These are phyloP conservation scores for Debaryomyces sp. DNA, from an alignment of 1,139 yeast genomes.

Conservation along the genomic window DNA sequence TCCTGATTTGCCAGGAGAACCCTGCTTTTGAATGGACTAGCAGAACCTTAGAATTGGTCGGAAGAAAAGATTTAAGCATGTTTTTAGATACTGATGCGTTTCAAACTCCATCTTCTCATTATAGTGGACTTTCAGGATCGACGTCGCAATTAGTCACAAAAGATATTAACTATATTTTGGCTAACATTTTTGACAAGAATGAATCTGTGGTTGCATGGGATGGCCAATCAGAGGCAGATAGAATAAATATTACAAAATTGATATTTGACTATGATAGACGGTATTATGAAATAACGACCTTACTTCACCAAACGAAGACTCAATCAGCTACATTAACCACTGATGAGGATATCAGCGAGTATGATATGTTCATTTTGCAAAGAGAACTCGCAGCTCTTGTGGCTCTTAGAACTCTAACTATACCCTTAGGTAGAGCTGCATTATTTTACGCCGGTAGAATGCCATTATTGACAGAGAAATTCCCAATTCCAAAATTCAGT, in stretches of 20 bases:
- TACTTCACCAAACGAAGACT: constrained; percentile 69
- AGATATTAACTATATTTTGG: constrained; percentile 53
- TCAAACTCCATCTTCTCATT: constrained; percentile 20
- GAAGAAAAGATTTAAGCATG: constrained; percentile 64
- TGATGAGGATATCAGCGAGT: constrained; percentile 50
- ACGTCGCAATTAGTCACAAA: constrained; percentile 22
- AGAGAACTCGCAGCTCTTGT: constrained; percentile 65
- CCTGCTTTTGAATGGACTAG: constrained; percentile 54
- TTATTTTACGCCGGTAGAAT: constrained; percentile 67
- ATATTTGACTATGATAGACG: constrained; percentile 81
- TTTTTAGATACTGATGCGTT: constrained; percentile 22
- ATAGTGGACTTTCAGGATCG: constrained; percentile 11
- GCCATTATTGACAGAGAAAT: constrained; percentile 84
- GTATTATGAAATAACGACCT: constrained; percentile 71
- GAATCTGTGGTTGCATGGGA: constrained; percentile 64
- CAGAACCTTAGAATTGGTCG: constrained; percentile 60
- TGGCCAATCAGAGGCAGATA: constrained; percentile 66
- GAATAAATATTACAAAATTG: constrained; percentile 64
- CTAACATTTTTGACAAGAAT: constrained; percentile 45
- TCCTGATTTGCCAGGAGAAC: constrained; percentile 58
- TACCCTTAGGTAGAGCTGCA: constrained; percentile 80
- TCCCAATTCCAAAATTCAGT: constrained; percentile 77
- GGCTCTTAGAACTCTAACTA: constrained; percentile 73
- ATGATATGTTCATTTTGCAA: constrained; percentile 59
- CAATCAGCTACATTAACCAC: constrained; percentile 52